A percentile compares a stretch with the other conserved stretches of the same genome.
These are phyloP conservation scores for Leptographium galeiforme DNA, from an alignment of 2,329 filamentous ascomycete species.

Conservation along the genomic window DNA sequence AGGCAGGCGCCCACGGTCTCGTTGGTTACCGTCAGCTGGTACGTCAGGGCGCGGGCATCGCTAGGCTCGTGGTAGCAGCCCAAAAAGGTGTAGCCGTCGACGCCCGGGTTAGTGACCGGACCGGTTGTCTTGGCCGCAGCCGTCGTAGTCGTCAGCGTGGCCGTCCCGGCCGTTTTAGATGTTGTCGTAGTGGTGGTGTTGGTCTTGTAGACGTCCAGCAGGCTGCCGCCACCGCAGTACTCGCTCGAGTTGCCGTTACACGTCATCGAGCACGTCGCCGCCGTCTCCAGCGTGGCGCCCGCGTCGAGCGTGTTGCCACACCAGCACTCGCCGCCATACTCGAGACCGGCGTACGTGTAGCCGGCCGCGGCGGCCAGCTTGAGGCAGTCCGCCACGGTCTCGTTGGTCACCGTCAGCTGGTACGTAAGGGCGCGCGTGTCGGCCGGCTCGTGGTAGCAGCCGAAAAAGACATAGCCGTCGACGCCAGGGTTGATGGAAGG, in stretches of 20 bases:
- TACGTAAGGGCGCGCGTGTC: constrained; percentile 34
- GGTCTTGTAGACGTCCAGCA: constrained; percentile 8
- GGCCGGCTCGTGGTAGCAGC: constrained; percentile 45
- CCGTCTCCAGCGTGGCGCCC: constrained; percentile 1
- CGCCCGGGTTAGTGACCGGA: constrained; percentile 21
- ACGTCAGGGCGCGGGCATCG: constrained; percentile 10
- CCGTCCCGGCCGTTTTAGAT: neutral
- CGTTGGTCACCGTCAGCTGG: constrained; percentile 30
- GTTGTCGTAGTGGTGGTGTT: neutral
- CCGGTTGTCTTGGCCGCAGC: neutral
- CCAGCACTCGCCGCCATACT: constrained; percentile 39
- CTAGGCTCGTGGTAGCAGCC: constrained; percentile 21
- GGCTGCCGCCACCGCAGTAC: constrained; percentile 8
- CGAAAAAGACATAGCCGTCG: constrained; percentile 23
- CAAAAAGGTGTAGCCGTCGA: constrained; percentile 16
- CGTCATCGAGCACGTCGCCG: constrained; percentile 5
- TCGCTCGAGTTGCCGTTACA: constrained; percentile 9
- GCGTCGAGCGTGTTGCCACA: constrained; percentile 21
- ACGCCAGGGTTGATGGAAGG: constrained; percentile 26
- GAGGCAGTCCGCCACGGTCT: constrained; percentile 17
- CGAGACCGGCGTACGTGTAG: constrained; percentile 33
- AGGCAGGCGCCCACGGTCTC: constrained; percentile 14
- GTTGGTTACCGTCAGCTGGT: constrained; percentile 6
- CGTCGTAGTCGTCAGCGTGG: neutral
- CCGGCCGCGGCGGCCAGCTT: constrained; percentile 29